Evolutionary conservation across 106 monocot genomes (phyloP).

Genomic region (Cymbidium sinense): DNA sequence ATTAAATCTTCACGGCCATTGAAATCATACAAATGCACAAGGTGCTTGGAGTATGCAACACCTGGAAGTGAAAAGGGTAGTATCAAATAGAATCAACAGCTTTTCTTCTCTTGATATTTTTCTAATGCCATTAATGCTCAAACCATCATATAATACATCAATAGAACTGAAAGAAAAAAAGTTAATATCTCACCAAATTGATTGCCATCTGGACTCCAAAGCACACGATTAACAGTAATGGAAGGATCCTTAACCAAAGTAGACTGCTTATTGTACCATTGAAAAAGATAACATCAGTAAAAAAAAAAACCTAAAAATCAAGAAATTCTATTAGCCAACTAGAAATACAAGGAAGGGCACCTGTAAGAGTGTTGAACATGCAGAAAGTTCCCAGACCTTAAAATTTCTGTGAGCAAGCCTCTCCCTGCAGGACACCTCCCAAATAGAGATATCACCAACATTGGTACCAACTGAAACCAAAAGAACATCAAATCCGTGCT

Average conservation of each 20-base stretch:
- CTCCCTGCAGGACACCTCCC: conserved; percentile 39
- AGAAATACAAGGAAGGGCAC: conserved; percentile 14
- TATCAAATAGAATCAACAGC: neutral
- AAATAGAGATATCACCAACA: conserved; percentile 44
- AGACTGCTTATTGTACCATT: conserved; percentile 19
- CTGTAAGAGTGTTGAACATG: conserved; percentile 27
- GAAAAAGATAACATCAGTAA: neutral
- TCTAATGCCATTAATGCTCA: neutral
- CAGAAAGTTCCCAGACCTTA: conserved; percentile 28
- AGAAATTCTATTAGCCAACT: neutral
- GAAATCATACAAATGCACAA: conserved; percentile 46
- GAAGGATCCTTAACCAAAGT: conserved; percentile 30
- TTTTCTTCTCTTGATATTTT: neutral
- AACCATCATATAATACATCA: neutral
- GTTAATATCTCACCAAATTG: conserved; percentile 29
- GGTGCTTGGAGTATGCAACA: conserved; percentile 47
- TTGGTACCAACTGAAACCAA: conserved; percentile 47
- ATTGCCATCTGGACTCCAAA: conserved; percentile 41
- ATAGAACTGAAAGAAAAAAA: neutral
- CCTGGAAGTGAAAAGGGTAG: conserved; percentile 17
- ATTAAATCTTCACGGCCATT: conserved; percentile 34
- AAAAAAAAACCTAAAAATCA: neutral
- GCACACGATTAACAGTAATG: conserved; percentile 34
- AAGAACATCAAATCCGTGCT: conserved; percentile 7
- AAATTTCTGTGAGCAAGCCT: conserved; percentile 31